phyloP scores from a whole-genome alignment of 2,329 filamentous ascomycete genomes.

The Colletotrichum acutatum region DNA sequence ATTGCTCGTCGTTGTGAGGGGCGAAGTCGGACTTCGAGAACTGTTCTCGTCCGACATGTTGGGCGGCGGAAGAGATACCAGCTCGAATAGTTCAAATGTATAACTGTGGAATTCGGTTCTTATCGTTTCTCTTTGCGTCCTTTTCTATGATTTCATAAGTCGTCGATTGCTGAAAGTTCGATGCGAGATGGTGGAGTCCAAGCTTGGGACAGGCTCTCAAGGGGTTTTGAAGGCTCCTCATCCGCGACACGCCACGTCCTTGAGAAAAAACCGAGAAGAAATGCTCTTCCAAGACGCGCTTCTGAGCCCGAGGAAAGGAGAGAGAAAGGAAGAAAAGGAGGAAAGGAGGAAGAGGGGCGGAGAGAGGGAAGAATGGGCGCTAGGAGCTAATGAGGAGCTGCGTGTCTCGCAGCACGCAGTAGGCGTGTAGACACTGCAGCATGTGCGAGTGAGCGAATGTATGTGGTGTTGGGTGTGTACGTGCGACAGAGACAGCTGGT shows the following conservation, averaged over 20 bases:
- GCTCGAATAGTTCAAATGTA: background rate
- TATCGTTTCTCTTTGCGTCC: background rate
- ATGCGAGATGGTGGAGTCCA: slow-evolving; percentile 19
- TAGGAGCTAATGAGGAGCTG: slow-evolving; percentile 23
- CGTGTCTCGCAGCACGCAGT: background rate
- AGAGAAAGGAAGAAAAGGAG: slow-evolving; percentile 16
- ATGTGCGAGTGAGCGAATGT: slow-evolving; percentile 3
- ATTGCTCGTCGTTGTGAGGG: slow-evolving; percentile 27
- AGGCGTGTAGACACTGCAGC: background rate
- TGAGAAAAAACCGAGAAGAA: background rate
- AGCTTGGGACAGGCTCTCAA: slow-evolving; percentile 28
- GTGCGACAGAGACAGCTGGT: slow-evolving; percentile 19
- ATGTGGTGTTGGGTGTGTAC: slow-evolving; percentile 2
- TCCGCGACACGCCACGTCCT: slow-evolving; percentile 10
- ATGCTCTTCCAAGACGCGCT: background rate
- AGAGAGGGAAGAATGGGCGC: slow-evolving; percentile 15
- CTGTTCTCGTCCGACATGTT: slow-evolving; percentile 34
- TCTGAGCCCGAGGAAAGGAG: slow-evolving; percentile 4
- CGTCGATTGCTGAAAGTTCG: background rate
- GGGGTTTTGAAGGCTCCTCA: slow-evolving; percentile 33
- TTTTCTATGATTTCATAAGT: background rate
- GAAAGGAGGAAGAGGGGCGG: slow-evolving; percentile 1
- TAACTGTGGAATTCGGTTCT: background rate
- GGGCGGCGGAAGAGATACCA: background rate
- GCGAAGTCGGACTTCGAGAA: slow-evolving; percentile 29